Evolutionary conservation across 2,329 filamentous ascomycete species (phyloP).

Genomic region (Pochonia chlamydosporia): DNA sequence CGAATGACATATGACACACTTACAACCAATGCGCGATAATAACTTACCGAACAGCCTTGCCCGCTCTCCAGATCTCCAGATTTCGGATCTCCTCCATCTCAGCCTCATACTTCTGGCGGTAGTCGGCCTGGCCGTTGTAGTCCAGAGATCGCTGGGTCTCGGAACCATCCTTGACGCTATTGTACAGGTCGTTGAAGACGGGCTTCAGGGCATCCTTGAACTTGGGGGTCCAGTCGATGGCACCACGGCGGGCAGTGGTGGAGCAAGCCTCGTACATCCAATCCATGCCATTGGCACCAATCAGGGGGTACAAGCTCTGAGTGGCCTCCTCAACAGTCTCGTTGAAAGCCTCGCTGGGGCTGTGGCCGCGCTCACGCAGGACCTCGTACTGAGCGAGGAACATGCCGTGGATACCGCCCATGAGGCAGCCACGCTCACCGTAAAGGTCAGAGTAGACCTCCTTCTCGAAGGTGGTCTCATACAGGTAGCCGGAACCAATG

Average conservation of each 20-base stretch:
- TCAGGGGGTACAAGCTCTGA: constrained; percentile 95
- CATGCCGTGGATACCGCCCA: constrained; percentile 99
- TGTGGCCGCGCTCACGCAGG: constrained; percentile 96
- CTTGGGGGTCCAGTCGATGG: constrained; percentile 94
- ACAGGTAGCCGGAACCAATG: constrained; percentile 96
- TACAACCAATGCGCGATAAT: not conserved
- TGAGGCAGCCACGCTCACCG: constrained; percentile 98
- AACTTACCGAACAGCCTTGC: constrained; percentile 85
- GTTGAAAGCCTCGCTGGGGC: constrained; percentile 98
- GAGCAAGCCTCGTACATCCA: constrained; percentile 99
- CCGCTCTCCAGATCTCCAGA: constrained; percentile 98
- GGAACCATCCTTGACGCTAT: constrained; percentile 81
- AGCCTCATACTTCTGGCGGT: constrained; percentile 94
- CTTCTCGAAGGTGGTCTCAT: constrained; percentile 99
- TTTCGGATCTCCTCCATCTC: constrained; percentile 98
- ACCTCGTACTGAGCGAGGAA: constrained; percentile 99
- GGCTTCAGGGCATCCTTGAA: constrained; percentile 99
- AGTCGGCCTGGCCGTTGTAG: constrained; percentile 93
- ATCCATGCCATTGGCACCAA: constrained; percentile 97
- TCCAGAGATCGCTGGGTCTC: constrained; percentile 96
- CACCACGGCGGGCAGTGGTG: constrained; percentile 94
- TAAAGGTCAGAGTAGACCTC: constrained; percentile 99
- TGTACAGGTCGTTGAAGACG: constrained; percentile 96
- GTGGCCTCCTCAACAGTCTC: constrained; percentile 99
- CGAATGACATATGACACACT: constrained; percentile 15